Conservation (phyloP, 805 yeast genomes). For the Myxozyma udenii region DNA sequence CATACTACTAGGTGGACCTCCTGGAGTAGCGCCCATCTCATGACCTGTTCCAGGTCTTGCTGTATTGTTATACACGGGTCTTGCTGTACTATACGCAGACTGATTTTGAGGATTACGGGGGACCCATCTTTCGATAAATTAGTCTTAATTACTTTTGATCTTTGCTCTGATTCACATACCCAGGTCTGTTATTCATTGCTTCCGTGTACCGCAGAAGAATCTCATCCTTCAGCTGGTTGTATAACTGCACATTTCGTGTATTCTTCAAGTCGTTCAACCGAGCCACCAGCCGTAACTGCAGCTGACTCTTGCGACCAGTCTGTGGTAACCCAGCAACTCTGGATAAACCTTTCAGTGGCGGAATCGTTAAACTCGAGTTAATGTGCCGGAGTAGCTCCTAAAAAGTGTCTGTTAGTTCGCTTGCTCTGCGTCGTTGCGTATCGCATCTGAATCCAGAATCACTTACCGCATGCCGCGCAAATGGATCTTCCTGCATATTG, state of each 20-base stretch:
- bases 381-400: conserved; percentile 23
- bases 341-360: conserved; percentile 36
- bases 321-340: conserved; percentile 44
- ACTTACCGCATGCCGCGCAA: not conserved
- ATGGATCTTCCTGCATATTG: conserved; percentile 5
- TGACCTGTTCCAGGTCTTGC: not conserved
- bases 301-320: conserved; percentile 60
- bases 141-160: not conserved
- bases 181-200: conserved; percentile 5
- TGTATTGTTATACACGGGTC: not conserved
- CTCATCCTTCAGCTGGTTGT: conserved; percentile 1
- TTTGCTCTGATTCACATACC: conserved; percentile 7
- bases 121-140: not conserved
- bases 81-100: not conserved
- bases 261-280: conserved; percentile 37
- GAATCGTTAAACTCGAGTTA: conserved; percentile 32
- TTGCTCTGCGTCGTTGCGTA: not conserved
- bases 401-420: too few species aligned
- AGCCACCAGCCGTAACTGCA: conserved; percentile 53
- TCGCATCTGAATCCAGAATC: not conserved
- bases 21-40: not conserved
- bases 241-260: conserved; percentile 1
- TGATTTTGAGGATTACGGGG: not conserved
- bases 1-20: not conserved
- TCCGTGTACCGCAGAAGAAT: conserved; percentile 13